Base-by-base conservation (phyloP, 2,329 filamentous ascomycete species). In the Phaeosphaeriaceae sp. region DNA sequence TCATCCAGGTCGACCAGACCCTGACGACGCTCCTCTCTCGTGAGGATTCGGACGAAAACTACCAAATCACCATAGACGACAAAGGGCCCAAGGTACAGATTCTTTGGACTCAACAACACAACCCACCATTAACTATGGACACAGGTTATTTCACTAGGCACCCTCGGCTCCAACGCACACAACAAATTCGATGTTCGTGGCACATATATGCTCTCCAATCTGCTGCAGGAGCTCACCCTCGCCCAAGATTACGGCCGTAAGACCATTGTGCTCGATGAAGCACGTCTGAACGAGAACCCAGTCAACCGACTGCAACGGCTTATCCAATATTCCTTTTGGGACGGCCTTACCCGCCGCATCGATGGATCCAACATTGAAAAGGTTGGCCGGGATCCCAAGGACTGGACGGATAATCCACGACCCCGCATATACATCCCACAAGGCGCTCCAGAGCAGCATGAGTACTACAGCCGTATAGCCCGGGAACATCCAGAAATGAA, bases 21-120 rank as follows among this genome's bases (percentile, higher is more conserved):
- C 81, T 96, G 48, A 83, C 92, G 67, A 87, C 84, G 50, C 81
- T 99, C 36, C 81, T 91, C 54, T 84, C 85, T 30, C 88, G 93
- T 60, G 94, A 99, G 74, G 94, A 99, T 68, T 95, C 92, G 23
- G 92, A 99, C 74, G 81, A 84, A 48, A 97, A 99, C 74, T 90
- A 91, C 81, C 92, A 97, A 74, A 99, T 99, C 72, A 99, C 94
- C 23, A 96, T 97, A 64, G 94, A 97, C 69, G 94, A 99, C 76
- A 83, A 85, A 57, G 94, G 94, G 0, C 93, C 94, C 41, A 99
- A 97, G 82, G 89, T 88, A 72, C 56, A 68, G 36, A 20, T 17
- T n/a, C 26, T 26, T 35, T 13, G 35, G n/a, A 20, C 32, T 13
- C 11, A 8, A 9, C 21, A 16, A 33, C 35, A 33, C 13, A n/a